Conservation (phyloP, 371 early-diverging fungal genomes). For the Paraphysoderma sedebokerense region DNA sequence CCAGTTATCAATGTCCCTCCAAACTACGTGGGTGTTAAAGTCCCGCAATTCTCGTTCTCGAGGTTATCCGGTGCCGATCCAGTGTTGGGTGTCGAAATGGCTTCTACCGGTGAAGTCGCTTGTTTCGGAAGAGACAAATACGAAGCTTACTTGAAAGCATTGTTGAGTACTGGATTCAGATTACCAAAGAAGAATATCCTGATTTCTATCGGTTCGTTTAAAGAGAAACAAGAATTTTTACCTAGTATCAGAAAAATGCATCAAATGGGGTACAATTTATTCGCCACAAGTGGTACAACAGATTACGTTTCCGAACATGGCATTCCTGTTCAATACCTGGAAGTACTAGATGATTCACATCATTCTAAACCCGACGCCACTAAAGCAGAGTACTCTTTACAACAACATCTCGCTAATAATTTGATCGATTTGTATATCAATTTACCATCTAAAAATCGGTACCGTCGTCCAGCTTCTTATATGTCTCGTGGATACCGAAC, state of each 20-base stretch:
- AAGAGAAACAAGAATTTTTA: constrained; percentile 84
- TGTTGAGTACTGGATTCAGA: constrained; percentile 63
- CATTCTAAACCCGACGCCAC: constrained; percentile 22
- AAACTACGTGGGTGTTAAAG: constrained; percentile 78
- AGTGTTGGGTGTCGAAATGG: constrained; percentile 93
- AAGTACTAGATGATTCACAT: constrained; percentile 36
- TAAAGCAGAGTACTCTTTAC: constrained; percentile 76
- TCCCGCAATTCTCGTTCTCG: constrained; percentile 89
- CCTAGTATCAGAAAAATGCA: constrained; percentile 66
- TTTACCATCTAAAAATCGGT: constrained; percentile 85
- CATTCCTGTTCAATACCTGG: constrained; percentile 75
- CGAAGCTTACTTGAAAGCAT: constrained; percentile 86
- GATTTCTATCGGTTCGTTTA: constrained; percentile 83
- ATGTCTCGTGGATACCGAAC: constrained; percentile 87
- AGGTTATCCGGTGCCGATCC: constrained; percentile 91
- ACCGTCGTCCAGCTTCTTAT: constrained; percentile 88
- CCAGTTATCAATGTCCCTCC: constrained; percentile 25
- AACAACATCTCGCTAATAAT: constrained; percentile 86
- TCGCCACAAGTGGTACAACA: constrained; percentile 88
- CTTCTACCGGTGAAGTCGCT: constrained; percentile 96
- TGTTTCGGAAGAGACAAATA: constrained; percentile 89
- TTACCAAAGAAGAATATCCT: constrained; percentile 82
- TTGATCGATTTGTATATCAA: constrained; percentile 95
- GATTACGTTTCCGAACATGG: constrained; percentile 86
- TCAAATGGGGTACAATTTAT: constrained; percentile 66